Evolutionary conservation across 2,329 filamentous ascomycete genomes (phyloP), one percentile per base, ranked within the genome.

Genomic region (Cladosporium phlei): DNA sequence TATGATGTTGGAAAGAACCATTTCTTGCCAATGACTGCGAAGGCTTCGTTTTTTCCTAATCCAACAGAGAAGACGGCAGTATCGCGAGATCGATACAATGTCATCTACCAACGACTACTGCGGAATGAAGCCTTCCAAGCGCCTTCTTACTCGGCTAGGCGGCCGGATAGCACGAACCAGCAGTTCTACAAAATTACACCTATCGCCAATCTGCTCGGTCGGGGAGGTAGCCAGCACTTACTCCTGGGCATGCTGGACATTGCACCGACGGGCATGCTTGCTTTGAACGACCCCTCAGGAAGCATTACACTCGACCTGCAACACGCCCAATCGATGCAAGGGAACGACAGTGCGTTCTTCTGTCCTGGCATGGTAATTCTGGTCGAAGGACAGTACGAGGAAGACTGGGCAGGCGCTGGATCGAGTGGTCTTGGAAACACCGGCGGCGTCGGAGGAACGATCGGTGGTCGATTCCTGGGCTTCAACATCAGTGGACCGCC

Each of bases 311-410:
- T 98, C 1, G 89, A 97, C 56, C 69, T 97, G 9, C 78, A 82
- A 16, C 85, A 91, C 59, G 88, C 91, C 0, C 81, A 83, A 17
- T 81, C 86, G 11, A 84, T 96, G 46, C 90, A 90, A 0, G 61
- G 57, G n/a, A 42, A 57, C 16, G 83, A 88, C 50, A 83, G 91
- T 60, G 85, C 87, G 3, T 98, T 89, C 85, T 96, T 96, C 61
- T 82, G 85, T 4, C 90, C 93, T 0, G 94, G 94, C 3, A 97
- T 97, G 89, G 86, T 98, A 38, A 86, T 97, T 3, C 76, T 98
- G 0, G 81, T 96, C 0, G 93, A 98, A 59, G 93, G 93, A 5
- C 82, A 91, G n/a, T 98, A 98, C 61, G 89, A 95, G 63, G 93
- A 97, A 64, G 89, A 95, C 57, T 88, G 89, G 51, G 78, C 83